Base-by-base conservation (phyloP, 2,329 filamentous ascomycete species). In the Nothophoma quercina region DNA sequence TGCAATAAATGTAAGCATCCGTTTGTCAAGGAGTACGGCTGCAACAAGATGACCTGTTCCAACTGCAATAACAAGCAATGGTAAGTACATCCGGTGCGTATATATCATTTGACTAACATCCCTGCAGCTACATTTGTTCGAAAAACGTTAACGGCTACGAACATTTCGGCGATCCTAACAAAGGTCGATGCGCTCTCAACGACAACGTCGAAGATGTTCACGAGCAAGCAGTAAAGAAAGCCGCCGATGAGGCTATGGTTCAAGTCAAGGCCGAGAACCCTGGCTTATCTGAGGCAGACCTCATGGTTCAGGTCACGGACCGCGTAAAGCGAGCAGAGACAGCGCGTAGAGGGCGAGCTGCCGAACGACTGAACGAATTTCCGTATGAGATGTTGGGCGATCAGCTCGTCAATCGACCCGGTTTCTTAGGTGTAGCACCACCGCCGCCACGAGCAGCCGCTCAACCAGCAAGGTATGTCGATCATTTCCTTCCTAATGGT, bases 1-100 rank as follows among this genome's bases (percentile, higher is more conserved):
- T 96, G 91, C 78, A 91, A 90, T 56, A 79, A 78, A 57, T 88
- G 89, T 74, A 78, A 81, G n/a, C 83, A 85, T n/a, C 85, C 87
- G 0, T 95, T 93, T 63, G 83, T 96, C 70, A 96, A 96, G 68
- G 83, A 87, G 28, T 71, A 78, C 25, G 91, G 91, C 2, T 96
- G 91, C 77, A 96, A 96, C 76, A 93, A 93, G 74, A 90, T 96
- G 83, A 81, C 72, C 0, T 96, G 91, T 70, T 78, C 83, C 0
- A 81, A 81, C n/a, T 87, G 84, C 62, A 54, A 63, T 3, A 79
- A 80, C 34, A 52, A 77, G 7, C 83, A 86, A 71, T 87, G 84
- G 72, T 83, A 79, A 56, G 64, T 75, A 3, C n/a, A 7, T 1
- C 12, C 2, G 15, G n/a, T 7, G 13, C 21, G 5, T n/a, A 7